Evolutionary conservation across 306 rosid genomes (phyloP).

Genomic region (Cucurbita maxima): DNA sequence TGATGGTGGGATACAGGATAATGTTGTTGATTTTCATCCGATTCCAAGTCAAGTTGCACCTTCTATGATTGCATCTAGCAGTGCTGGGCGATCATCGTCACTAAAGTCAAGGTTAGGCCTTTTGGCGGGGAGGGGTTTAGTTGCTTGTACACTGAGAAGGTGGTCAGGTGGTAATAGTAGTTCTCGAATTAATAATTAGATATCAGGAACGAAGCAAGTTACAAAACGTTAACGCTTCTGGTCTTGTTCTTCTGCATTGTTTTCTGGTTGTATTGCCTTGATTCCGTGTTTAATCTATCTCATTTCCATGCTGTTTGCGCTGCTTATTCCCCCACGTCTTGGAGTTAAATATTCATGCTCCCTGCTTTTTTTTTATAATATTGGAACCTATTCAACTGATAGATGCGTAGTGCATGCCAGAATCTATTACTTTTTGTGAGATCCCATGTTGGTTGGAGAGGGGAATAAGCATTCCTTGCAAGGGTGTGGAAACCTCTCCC

Average conservation of each 20-base stretch:
- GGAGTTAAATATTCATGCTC: slow-evolving; percentile 37
- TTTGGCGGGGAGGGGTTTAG: slow-evolving; percentile 47
- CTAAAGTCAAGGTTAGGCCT: slow-evolving; percentile 73
- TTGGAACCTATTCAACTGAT: neutral
- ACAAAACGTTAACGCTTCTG: neutral
- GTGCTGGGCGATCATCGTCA: slow-evolving; percentile 39
- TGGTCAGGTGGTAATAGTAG: slow-evolving; percentile 54
- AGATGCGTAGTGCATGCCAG: neutral
- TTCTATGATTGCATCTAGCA: slow-evolving; percentile 27
- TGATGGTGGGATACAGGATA: slow-evolving; percentile 68
- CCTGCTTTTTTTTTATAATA: neutral
- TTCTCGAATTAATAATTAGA: slow-evolving; percentile 37
- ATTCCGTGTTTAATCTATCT: slow-evolving; percentile 28
- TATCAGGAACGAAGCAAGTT: slow-evolving; percentile 5
- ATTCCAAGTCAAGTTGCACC: slow-evolving; percentile 23
- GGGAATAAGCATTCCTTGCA: too few relatives aligned
- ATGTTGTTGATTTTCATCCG: slow-evolving; percentile 37
- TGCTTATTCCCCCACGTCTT: slow-evolving; percentile 22
- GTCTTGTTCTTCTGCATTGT: slow-evolving; percentile 5
- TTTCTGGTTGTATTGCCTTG: slow-evolving; percentile 30
- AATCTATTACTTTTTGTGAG: neutral
- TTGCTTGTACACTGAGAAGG: slow-evolving; percentile 71
- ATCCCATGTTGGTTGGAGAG: too few relatives aligned
- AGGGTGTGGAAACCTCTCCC: too few relatives aligned
- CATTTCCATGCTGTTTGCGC: slow-evolving; percentile 37